These are phyloP conservation scores for Cryptococcus floricola DNA, from an alignment of 1,284 basidiomycete species.

Conservation along the genomic window DNA sequence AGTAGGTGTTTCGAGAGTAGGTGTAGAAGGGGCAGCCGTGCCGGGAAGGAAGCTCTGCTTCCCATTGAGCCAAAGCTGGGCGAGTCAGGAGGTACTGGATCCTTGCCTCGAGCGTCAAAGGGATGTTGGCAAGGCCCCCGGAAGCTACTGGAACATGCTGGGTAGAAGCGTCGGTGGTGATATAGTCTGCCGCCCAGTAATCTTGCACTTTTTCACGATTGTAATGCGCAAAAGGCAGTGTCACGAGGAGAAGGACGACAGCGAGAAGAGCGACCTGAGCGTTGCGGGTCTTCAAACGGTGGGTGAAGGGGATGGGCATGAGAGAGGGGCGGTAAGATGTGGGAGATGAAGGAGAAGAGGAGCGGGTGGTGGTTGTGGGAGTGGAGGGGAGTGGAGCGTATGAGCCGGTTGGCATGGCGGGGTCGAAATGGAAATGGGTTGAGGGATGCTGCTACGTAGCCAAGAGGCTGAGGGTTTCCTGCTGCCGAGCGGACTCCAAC, in stretches of 20 bases:
- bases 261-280: conserved; percentile 51
- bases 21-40: conserved; percentile 44
- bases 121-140: conserved; percentile 30
- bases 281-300: conserved; percentile 20
- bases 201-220: conserved; percentile 5
- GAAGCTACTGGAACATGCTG: conserved; percentile 25
- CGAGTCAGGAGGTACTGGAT: conserved; percentile 30
- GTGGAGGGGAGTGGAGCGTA: conserved; percentile 1
- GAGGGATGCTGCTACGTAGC: not conserved
- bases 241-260: conserved; percentile 47
- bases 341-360: conserved; percentile 54
- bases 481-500: too few species aligned
- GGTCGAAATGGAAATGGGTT: not conserved
- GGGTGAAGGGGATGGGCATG: not conserved
- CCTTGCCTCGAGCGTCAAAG: conserved; percentile 37
- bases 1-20: conserved; percentile 44
- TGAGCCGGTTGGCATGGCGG: conserved; percentile 1
- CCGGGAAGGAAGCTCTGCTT: conserved; percentile 38
- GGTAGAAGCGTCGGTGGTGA: conserved; percentile 8
- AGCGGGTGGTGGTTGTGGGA: conserved; percentile 4
- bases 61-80: conserved; percentile 43
- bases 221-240: conserved; percentile 11
- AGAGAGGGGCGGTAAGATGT: conserved; percentile 45
- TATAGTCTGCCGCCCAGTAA: conserved; percentile 10
- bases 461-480: too few species aligned